Base-by-base conservation (phyloP, 2,329 filamentous ascomycete species). In the Pyrenochaeta sp. region DNA sequence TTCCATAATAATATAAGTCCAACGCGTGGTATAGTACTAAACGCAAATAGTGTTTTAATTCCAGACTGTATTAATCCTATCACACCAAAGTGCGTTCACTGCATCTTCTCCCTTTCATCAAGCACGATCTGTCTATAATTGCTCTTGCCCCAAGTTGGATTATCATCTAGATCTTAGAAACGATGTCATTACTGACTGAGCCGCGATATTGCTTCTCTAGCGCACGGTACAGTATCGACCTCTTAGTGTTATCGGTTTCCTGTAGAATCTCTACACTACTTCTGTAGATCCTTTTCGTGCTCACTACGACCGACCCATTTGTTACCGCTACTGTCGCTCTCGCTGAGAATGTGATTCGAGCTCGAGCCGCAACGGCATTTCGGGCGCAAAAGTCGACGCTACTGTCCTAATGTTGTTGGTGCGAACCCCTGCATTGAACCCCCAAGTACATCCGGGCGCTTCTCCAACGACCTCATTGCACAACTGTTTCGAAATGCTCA, bases 391-490 rank as follows among this genome's bases (percentile, higher is more conserved):
- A 13, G 4, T 39, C 7, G 13, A 13, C 36, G 36, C 15, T 39
- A 13, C 15, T 4, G 7, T 5, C 15, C 28, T 13, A n/a, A 19
- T 3, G 36, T 39, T 39, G 36, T 19, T 19, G 36, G 36, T 39
- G 36, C 15, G 36, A 36, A 58, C 46, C 58, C 50, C 54, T 54
- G 47, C 47, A 52, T 30, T 43, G 44, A 36, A 39, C 19, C 37
- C 46, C 43, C n/a, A 34, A 30, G 37, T 40, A 49, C 52, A 51
- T 32, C 54, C 50, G 43, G 50, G 58, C 58, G 54, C 58, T 58
- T 52, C 58, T 32, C 46, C 32, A 22, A 44, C 40, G 37, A 43
- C 50, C 27, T 34, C 45, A 58, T 60, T 60, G 58, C 34, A 54
- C 50, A 27, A 43, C 19, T 42, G 40, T 4, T 19, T 25, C 24